These are phyloP conservation scores for Cubamyces lactineus DNA, from an alignment of 768 basidiomycete genomes.

Conservation along the genomic window DNA sequence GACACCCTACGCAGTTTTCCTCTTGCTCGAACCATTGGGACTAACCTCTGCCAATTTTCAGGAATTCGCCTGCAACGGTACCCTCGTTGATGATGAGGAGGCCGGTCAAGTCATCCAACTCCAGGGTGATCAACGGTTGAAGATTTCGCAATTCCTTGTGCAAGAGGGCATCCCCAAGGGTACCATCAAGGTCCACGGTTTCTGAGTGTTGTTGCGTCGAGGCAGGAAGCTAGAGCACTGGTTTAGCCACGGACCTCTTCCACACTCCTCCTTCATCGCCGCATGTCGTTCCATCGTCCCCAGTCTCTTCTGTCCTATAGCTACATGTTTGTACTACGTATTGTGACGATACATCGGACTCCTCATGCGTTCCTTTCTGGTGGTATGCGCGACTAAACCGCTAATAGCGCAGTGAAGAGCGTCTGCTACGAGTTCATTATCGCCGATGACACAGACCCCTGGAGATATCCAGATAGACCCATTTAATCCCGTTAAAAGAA, in stretches of 20 bases:
- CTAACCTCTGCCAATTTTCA: constrained; percentile 35
- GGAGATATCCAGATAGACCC: not conserved
- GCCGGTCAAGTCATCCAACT: constrained; percentile 98
- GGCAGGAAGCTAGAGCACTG: constrained; percentile 24
- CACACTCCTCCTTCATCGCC: constrained; percentile 22
- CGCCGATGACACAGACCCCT: not conserved
- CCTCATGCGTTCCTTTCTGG: not conserved
- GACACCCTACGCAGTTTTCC: not conserved
- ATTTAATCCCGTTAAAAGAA: no score
- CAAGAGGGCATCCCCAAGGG: constrained; percentile 78
- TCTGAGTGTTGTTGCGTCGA: constrained; percentile 49
- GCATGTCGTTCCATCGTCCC: constrained; percentile 26
- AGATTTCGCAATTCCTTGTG: constrained; percentile 86
- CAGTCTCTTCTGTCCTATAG: constrained; percentile 30
- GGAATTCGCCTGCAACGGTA: constrained; percentile 99
- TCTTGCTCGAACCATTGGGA: not conserved
- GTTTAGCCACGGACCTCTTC: constrained; percentile 25
- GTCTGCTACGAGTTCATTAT: not conserved
- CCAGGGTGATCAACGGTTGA: constrained; percentile 94
- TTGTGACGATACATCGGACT: constrained; percentile 35
- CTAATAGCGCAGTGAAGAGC: not conserved
- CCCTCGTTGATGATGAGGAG: constrained; percentile 92
- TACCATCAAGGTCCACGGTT: constrained; percentile 88
- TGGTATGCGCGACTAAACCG: not conserved
- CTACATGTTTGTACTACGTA: constrained; percentile 33